A percentile compares a stretch with the other conserved stretches of the same genome.
Evolutionary conservation across 2,329 filamentous ascomycete genomes (phyloP).

Genomic region (Colletotrichum sp.): DNA sequence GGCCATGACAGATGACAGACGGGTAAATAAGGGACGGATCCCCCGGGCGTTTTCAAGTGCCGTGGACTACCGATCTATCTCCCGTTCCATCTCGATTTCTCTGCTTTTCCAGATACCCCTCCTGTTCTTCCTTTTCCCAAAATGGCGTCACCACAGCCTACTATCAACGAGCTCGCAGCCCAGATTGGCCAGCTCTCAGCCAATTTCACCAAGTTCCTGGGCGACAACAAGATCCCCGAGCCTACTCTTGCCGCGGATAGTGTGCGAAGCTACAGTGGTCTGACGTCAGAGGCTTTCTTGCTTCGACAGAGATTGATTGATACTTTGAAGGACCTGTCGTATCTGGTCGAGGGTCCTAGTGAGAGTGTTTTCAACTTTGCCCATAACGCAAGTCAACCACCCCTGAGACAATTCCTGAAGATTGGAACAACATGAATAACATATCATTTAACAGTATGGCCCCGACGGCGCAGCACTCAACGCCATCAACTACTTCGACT

Average conservation of each 20-base stretch:
- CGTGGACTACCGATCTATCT: neutral
- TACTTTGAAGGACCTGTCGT: constrained; percentile 49
- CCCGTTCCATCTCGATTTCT: neutral
- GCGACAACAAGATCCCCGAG: constrained; percentile 45
- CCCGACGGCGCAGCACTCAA: constrained; percentile 50
- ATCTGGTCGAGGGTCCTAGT: constrained; percentile 51
- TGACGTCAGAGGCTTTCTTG: constrained; percentile 48
- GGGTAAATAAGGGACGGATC: neutral
- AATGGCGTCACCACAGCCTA: constrained; percentile 37
- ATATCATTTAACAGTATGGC: constrained; percentile 33
- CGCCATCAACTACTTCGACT: constrained; percentile 56
- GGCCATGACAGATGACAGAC: neutral
- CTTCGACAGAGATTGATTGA: constrained; percentile 49
- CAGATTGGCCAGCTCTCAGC: constrained; percentile 49
- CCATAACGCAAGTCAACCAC: constrained; percentile 36
- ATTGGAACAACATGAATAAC: rapidly evolving
- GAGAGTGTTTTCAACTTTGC: constrained; percentile 54
- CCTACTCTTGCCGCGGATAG: constrained; percentile 50
- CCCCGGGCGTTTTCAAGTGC: neutral
- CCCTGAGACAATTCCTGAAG: rapidly evolving
- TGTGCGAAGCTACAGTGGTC: constrained; percentile 43
- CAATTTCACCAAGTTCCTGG: constrained; percentile 42
- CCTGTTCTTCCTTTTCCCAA: constrained; percentile 7
- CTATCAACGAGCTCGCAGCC: constrained; percentile 47
- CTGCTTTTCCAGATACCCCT: constrained; percentile 5